phyloP scores from a whole-genome alignment of 2,329 filamentous ascomycete species.

The Fusarium sp. region DNA sequence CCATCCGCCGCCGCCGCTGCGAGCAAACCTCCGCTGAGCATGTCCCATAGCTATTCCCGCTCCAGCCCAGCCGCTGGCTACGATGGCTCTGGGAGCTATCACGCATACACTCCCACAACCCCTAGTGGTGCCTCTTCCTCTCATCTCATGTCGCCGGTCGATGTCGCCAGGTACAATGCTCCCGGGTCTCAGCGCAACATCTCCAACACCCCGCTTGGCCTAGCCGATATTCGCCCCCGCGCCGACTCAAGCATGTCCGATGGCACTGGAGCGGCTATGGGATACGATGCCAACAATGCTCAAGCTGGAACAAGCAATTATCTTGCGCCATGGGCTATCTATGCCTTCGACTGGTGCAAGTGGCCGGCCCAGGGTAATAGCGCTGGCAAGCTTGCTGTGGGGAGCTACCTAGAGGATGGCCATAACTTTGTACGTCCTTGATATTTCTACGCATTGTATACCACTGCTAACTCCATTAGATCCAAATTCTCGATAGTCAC shows the following conservation, averaged over 20 bases:
- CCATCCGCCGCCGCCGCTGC: conserved; percentile 59
- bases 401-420: conserved; percentile 96
- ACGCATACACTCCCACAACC: conserved; percentile 74
- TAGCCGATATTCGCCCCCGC: conserved; percentile 91
- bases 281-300: conserved; percentile 76
- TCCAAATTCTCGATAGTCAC: conserved; percentile 96
- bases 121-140: conserved; percentile 69
- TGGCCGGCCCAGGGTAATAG: conserved; percentile 87
- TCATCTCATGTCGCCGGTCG: conserved; percentile 75
- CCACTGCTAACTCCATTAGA: conserved; percentile 66
- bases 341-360: conserved; percentile 99
- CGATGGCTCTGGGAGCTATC: conserved; percentile 67
- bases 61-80: conserved; percentile 81
- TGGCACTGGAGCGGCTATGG: conserved; percentile 71
- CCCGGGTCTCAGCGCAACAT: conserved; percentile 73
- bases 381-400: conserved; percentile 92
- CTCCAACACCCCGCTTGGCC: conserved; percentile 89
- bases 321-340: conserved; percentile 93
- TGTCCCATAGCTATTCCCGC: conserved; percentile 83
- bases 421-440: conserved; percentile 85
- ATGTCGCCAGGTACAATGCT: conserved; percentile 67
- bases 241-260: conserved; percentile 87
- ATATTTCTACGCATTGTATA: conserved; percentile 2
- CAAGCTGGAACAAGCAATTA: conserved; percentile 89
- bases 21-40: conserved; percentile 75